Conservation (phyloP, 257 asterid genomes). For the Hygrophila difformis region DNA sequence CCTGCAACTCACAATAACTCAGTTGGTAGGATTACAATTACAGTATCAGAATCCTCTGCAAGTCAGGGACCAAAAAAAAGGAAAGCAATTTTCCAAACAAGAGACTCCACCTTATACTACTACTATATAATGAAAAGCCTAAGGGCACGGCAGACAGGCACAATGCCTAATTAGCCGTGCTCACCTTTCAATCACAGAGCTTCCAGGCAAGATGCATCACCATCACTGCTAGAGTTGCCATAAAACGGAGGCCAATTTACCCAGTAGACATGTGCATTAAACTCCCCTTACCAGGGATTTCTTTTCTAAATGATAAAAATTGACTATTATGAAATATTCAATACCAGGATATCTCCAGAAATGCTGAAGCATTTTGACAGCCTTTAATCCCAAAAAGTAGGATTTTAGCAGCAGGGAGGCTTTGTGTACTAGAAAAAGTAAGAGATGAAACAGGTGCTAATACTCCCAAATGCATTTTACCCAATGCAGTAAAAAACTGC, state of each 20-base stretch:
- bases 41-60: conserved; percentile 8
- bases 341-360: conserved; percentile 69
- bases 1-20: conserved; percentile 47
- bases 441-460: conserved; percentile 49
- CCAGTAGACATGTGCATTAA: conserved; percentile 61
- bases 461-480: conserved; percentile 69
- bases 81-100: conserved; percentile 9
- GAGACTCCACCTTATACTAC: conserved; percentile 14
- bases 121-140: conserved; percentile 42
- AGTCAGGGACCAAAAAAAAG: neutral
- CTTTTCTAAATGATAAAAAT: conserved; percentile 28
- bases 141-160: conserved; percentile 99
- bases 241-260: conserved; percentile 70
- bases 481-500: conserved; percentile 50
- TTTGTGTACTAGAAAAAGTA: conserved; percentile 38
- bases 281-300: conserved; percentile 99
- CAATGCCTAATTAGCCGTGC: conserved; percentile 98
- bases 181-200: conserved; percentile 91
- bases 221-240: conserved; percentile 85
- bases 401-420: conserved; percentile 56
- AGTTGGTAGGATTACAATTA: conserved; percentile 19
- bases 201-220: conserved; percentile 92
- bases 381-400: conserved; percentile 71
- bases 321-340: conserved; percentile 30
- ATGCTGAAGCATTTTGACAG: conserved; percentile 65